phyloP scores from a whole-genome alignment of 2,329 filamentous ascomycete genomes.

The Phaeophleospora eucalypticola region DNA sequence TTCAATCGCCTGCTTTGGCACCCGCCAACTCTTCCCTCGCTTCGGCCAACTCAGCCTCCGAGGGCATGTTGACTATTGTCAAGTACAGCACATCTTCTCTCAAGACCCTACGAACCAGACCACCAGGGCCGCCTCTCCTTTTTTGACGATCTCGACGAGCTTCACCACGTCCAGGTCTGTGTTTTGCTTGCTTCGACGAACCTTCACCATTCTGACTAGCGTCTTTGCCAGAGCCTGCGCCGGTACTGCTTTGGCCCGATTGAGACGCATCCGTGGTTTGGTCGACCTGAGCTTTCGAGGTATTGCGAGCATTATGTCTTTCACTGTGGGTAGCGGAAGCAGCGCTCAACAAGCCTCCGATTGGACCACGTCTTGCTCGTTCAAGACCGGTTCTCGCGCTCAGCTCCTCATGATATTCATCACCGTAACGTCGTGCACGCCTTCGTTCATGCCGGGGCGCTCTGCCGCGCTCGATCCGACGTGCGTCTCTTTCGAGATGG shows the following conservation, averaged over 20 bases:
- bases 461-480: slow-evolving; percentile 10
- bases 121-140: background rate
- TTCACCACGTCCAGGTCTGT: no score
- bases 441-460: slow-evolving; percentile 3
- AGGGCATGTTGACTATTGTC: slow-evolving; percentile 50
- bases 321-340: background rate
- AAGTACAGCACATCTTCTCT: slow-evolving; percentile 47
- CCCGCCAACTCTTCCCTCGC: slow-evolving; percentile 22
- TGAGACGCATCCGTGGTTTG: no score
- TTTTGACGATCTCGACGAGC: background rate
- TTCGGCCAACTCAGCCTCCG: slow-evolving; percentile 39
- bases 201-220: no score
- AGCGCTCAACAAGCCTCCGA: background rate
- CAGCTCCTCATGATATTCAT: slow-evolving; percentile 13
- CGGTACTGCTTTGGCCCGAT: no score
- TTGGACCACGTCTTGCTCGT: background rate
- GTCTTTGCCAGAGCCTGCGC: no score
- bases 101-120: slow-evolving; percentile 14
- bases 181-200: no score
- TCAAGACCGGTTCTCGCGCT: background rate
- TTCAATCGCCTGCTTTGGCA: slow-evolving; percentile 1
- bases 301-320: no score
- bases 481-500: slow-evolving; percentile 11
- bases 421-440: slow-evolving; percentile 6
- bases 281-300: no score